Conservation (phyloP, 345 rosid genomes). For the Viola odorata region DNA sequence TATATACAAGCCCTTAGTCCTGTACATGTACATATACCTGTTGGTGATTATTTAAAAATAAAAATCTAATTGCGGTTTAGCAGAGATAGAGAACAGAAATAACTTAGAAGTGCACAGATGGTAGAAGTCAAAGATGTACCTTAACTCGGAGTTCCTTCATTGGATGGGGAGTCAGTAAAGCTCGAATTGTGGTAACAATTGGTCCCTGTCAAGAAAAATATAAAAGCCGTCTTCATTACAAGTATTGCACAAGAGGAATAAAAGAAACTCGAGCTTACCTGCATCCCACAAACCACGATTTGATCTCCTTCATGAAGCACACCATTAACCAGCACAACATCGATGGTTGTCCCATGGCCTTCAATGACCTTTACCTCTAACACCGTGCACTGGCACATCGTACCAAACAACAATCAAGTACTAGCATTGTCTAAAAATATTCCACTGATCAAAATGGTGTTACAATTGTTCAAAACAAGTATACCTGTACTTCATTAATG, state of each 20-base stretch:
- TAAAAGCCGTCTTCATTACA: slow-evolving; percentile 8
- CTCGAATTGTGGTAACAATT: slow-evolving; percentile 78
- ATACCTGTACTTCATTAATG: slow-evolving; percentile 74
- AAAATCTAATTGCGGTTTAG: no score
- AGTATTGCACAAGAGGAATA: slow-evolving; percentile 8
- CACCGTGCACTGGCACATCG: slow-evolving; percentile 74
- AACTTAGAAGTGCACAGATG: no score
- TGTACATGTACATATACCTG: no score
- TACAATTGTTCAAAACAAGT: slow-evolving; percentile 5
- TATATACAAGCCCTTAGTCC: no score
- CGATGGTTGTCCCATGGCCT: slow-evolving; percentile 94
- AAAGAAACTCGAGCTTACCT: slow-evolving; percentile 44
- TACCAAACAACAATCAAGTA: slow-evolving; percentile 23
- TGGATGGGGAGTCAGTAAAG: slow-evolving; percentile 91
- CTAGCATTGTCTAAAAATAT: slow-evolving; percentile 3
- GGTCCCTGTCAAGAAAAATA: slow-evolving; percentile 56
- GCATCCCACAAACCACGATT: slow-evolving; percentile 90
- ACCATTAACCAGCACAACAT: slow-evolving; percentile 88
- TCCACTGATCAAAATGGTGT: no score
- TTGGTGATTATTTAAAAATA: no score
- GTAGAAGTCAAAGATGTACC: slow-evolving; percentile 33
- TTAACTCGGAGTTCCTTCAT: slow-evolving; percentile 96
- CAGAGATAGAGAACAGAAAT: no score
- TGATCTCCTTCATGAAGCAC: slow-evolving; percentile 92
- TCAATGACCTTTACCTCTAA: slow-evolving; percentile 94